Evolutionary conservation across 768 basidiomycete species (phyloP), one percentile per base, ranked within the genome.

Genomic region (Boletellus ananiceps): DNA sequence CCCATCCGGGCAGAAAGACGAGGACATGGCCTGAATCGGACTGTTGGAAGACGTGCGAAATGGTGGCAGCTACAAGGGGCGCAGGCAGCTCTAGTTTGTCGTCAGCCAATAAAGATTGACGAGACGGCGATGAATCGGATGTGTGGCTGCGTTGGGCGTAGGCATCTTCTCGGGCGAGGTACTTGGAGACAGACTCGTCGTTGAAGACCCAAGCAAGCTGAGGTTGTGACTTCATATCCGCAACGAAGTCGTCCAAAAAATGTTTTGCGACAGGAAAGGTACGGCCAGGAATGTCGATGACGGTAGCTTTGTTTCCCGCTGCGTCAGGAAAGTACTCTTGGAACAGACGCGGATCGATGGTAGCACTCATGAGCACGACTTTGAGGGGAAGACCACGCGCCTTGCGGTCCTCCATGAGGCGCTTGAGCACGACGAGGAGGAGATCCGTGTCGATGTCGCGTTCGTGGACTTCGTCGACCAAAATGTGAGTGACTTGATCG

Each of bases 401-500:
- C 63, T 79, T 84, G 57, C 93, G 81, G 50, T 91, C 84, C 6
- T 76, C 79, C 60, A 94, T 68, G 19, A 94, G 68, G 19, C 89
- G 81, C 67, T 94, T 93, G 47, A 98, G 77, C 5, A 93, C 90
- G 49, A 93, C 89, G 15, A 98, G 78, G 37, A 93, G 70, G 19
- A 96, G 71, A 66, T 96, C 94, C 0, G 91, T 94, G 61, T 96
- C 93, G 51, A 95, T 81, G 57, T 95, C 92, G 25, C 94, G 85
- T 69, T 96, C 94, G 66, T 98, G 94, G 4, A 93, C 93, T 70
- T 98, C 93, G 65, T 98, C 94, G 23, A 97, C 91, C 39, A 96
- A 69, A 50, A 98, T 81, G 64, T 96, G 94, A 8, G 92, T 91
- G 44, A 95, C 76, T 45, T 82, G 75, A 57, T 94, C 92, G 50